Evolutionary conservation across 345 rosid genomes (phyloP), one percentile per base, ranked within the genome.

Genomic region (Luvunga scandens): DNA sequence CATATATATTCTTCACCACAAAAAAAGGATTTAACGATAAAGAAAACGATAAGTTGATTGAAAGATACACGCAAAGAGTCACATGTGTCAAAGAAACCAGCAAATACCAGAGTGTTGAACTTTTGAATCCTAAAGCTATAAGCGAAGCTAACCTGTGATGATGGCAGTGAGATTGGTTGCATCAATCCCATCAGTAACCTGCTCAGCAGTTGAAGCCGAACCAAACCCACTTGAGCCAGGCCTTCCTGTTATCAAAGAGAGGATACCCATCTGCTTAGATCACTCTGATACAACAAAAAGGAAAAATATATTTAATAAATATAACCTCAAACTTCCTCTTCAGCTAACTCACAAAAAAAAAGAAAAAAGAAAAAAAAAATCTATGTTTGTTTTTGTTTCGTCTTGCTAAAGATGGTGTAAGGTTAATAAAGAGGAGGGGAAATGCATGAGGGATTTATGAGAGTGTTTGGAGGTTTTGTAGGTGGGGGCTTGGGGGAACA

Each of bases 191-290:
- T 78, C 28, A 22, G 99, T 88, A 25, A 94, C 99, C 60, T 91
- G 81, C 78, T 94, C 93, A 9, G 97, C 98, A 9, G 97, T 92
- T 7, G 98, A 88, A 69, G 91, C 88, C 0, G 99, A 96, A 66
- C 99, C 99, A 81, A 89, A 96, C 73, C 99, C 98, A 72, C 97
- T 94, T 5, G 83, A 86, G 25, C 99, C 98, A 25, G 85, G 86
- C 82, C 82, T 62, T 9, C 98, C 99, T 0, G 95, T 92, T 18
- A 87, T 81, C 87, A 89, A 67, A 1, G 89, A 81, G n/a, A 89
- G 73, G 30, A 93, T 72, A 6, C 87, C 89, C 91, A 88, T 85
- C 42, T 83, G 30, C 45, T 7, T 18, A 42, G 62, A 21, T 19
- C 9, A 34, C 27, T 66, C 42, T 56, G 70, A 45, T 18, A 13